These are phyloP conservation scores for Amphibolis antarctica DNA, from an alignment of 106 monocot genomes.

Conservation along the genomic window DNA sequence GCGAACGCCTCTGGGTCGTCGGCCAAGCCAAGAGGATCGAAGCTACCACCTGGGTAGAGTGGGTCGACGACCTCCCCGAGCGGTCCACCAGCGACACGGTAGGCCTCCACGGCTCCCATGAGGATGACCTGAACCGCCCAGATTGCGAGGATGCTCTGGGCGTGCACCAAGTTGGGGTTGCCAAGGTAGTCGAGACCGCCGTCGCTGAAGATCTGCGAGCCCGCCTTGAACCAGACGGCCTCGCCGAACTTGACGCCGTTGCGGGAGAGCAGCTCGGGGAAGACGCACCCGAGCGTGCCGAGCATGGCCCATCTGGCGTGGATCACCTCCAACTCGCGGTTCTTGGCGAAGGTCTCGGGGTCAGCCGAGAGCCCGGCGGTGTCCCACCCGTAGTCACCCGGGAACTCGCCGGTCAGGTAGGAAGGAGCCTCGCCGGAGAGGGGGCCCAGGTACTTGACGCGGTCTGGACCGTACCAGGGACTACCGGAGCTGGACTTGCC, in stretches of 20 bases:
- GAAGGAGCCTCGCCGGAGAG: conserved; percentile 43
- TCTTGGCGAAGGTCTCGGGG: conserved; percentile 33
- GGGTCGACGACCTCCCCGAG: conserved; percentile 46
- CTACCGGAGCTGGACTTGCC: conserved; percentile 18
- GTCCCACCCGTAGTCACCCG: conserved; percentile 41
- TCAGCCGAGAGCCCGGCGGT: conserved; percentile 29
- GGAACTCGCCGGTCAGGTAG: conserved; percentile 61
- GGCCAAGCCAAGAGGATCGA: conserved; percentile 38
- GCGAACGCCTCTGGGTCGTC: conserved; percentile 59
- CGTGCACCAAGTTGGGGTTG: conserved; percentile 35
- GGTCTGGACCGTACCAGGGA: conserved; percentile 29
- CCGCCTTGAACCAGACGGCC: conserved; percentile 37
- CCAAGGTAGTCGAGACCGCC: conserved; percentile 30
- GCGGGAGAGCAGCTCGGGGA: conserved; percentile 23
- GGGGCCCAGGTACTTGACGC: conserved; percentile 37
- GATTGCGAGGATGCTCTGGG: conserved; percentile 69
- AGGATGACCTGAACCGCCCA: conserved; percentile 55
- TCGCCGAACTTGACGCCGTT: conserved; percentile 34
- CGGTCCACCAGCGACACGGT: conserved; percentile 56
- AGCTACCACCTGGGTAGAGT: conserved; percentile 47
- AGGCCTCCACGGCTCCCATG: conserved; percentile 65
- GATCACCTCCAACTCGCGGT: conserved; percentile 31
- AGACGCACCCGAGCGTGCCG: conserved; percentile 26
- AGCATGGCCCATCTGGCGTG: conserved; percentile 28
- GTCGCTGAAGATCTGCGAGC: conserved; percentile 30